A percentile compares a stretch with the other conserved stretches of the same genome.
phyloP scores from a whole-genome alignment of 306 rosid genomes.

The Lathyrus tuberosus region DNA sequence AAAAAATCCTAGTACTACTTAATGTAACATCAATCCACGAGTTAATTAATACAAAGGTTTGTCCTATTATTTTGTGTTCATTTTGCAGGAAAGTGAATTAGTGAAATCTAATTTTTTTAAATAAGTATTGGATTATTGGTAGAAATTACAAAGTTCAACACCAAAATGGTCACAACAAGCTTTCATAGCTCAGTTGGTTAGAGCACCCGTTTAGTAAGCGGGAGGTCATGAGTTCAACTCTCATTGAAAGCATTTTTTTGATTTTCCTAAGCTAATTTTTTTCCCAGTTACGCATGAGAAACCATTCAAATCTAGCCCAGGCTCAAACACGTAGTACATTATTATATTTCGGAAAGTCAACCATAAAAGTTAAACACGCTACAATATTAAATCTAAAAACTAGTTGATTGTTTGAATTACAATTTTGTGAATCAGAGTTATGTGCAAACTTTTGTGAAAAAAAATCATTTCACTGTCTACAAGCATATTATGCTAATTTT shows the following conservation, averaged over 20 bases:
- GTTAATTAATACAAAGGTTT: neutral
- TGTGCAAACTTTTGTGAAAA: no score
- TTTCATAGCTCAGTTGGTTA: constrained; percentile 68
- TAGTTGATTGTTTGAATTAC: no score
- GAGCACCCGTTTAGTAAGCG: constrained; percentile 70
- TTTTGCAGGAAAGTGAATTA: neutral
- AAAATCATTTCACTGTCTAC: no score
- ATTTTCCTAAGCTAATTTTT: no score
- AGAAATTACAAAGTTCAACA: rapidly evolving
- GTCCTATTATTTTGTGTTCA: neutral
- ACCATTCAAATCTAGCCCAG: no score
- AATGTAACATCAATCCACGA: neutral
- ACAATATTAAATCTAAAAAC: no score
- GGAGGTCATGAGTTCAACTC: constrained; percentile 70
- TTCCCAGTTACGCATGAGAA: no score
- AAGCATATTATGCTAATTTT: no score
- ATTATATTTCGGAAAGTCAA: no score
- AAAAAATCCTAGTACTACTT: neutral
- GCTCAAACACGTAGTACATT: no score
- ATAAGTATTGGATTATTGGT: neutral
- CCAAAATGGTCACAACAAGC: rapidly evolving
- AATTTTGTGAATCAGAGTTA: no score
- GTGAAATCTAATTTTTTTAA: neutral
- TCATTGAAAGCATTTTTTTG: constrained; percentile 45
- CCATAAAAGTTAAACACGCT: no score